Evolutionary conservation across 352 stramenopile species (phyloP).

Genomic region (Globisporangium viniferum): DNA sequence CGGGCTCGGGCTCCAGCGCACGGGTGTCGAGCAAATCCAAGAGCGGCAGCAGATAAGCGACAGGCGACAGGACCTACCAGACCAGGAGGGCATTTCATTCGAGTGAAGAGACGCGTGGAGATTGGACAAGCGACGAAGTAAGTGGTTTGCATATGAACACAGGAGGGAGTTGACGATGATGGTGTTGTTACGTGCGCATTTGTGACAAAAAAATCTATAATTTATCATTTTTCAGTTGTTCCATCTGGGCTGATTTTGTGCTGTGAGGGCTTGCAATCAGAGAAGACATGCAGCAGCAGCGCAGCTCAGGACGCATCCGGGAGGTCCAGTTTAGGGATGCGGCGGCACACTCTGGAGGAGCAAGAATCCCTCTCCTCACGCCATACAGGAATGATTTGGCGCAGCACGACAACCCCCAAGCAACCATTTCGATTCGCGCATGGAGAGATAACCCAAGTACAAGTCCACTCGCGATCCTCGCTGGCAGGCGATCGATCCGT

Average conservation of each 20-base stretch:
- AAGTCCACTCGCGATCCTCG: too few species aligned
- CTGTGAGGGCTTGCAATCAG: not conserved
- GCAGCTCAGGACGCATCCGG: not conserved
- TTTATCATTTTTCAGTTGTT: not conserved
- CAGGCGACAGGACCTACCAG: not conserved
- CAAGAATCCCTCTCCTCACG: too few species aligned
- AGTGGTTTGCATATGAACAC: not conserved
- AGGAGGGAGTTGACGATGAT: not conserved
- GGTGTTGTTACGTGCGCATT: not conserved
- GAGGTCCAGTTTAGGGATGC: not conserved
- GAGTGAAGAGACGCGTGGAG: not conserved
- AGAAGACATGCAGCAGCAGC: not conserved
- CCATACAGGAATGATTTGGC: too few species aligned
- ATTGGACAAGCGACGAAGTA: not conserved
- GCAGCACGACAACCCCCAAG: too few species aligned
- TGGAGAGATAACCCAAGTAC: too few species aligned
- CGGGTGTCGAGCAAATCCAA: slow-evolving; percentile 2
- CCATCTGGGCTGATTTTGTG: not conserved
- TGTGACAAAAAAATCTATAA: not conserved
- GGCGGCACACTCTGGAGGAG: too few species aligned
- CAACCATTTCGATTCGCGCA: too few species aligned
- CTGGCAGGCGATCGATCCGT: too few species aligned
- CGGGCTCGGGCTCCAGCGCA: not conserved
- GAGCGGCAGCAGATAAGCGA: not conserved
- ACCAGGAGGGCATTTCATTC: not conserved